Evolutionary conservation across 495 filamentous ascomycete genomes (phyloP).

Genomic region (Penicillium longicatenatum): DNA sequence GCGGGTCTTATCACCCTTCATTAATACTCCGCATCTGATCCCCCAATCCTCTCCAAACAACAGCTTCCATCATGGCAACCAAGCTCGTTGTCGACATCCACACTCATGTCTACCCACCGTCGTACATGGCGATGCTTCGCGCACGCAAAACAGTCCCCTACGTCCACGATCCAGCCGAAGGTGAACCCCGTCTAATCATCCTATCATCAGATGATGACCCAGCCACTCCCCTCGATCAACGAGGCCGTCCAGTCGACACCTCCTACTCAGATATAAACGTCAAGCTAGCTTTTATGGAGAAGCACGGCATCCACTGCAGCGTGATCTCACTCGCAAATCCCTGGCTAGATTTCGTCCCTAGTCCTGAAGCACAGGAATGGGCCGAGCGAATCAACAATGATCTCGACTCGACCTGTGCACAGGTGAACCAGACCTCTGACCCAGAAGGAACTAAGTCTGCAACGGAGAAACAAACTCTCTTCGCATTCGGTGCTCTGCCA

Average conservation of each 20-base stretch:
- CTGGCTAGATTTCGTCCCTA: conserved; percentile 85
- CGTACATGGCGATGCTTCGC: conserved; percentile 79
- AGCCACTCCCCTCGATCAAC: conserved; percentile 51
- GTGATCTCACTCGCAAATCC: conserved; percentile 93
- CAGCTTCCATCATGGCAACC: conserved; percentile 23
- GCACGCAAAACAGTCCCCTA: conserved; percentile 77
- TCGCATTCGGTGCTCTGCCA: conserved; percentile 80
- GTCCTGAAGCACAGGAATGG: conserved; percentile 59
- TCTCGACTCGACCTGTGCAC: conserved; percentile 66
- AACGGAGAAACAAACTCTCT: conserved; percentile 51
- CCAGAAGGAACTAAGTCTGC: conserved; percentile 21
- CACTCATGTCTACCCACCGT: conserved; percentile 90
- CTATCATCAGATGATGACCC: conserved; percentile 64
- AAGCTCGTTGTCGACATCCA: conserved; percentile 79
- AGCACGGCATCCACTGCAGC: conserved; percentile 76
- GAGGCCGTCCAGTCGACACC: conserved; percentile 72
- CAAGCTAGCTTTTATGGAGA: conserved; percentile 87
- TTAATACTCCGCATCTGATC: conserved; percentile 2
- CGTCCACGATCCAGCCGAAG: conserved; percentile 66
- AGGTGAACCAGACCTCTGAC: conserved; percentile 49
- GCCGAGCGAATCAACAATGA: conserved; percentile 75
- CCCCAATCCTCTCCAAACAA: not conserved
- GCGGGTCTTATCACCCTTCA: conserved; percentile 20
- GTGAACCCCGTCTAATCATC: conserved; percentile 74
- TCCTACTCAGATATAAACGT: conserved; percentile 70